Base-by-base conservation (phyloP, 23 red algal species). In the Cyanidium caldarium region DNA sequence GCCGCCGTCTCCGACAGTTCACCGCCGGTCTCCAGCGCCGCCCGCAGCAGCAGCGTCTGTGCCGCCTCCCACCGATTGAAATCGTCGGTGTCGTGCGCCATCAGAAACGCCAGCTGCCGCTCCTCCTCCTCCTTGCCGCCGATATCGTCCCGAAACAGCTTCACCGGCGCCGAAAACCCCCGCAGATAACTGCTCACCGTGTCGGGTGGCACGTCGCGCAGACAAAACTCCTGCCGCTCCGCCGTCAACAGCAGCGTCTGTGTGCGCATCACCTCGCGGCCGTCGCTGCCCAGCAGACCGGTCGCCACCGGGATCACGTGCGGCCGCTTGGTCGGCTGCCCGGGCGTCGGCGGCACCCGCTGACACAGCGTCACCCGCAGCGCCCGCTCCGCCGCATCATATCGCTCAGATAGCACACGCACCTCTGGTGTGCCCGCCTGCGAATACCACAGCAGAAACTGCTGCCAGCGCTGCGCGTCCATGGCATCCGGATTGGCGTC, bases 81-180 rank as follows among this genome's bases (percentile, higher is more conserved):
- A 35, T 83, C 78, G 74, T 96, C 85, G 16, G 70, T 80, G 46
- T 96, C 91, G 45, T 96, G 71, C 0, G 67, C 91, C 83, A 96
- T 85, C 7, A 96, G 41, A 68, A 96, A 96, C 35, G 79, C 78
- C 36, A 96, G 68, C 23, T 61, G n/a, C 31, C 51, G 51, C 45
- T 94, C 82, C 16, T 87, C 82, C 3, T 36, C 34, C 13, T 67
- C 43, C 29, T 73, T 38, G 3, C 74, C 78, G 35, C 77, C 77
- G n/a, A 16, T 28, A 12, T 16, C 7, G 26, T 68, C 69, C 30
- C 77, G 57, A 33, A 65, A 57, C 13, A 96, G 76, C 65, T 81
- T 88, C 13, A 96, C 80, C 13, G 91, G 91, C 15, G 91, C 82
- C 57, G 83, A 87, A 67, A 96, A 96, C 7, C 66, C 73, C 2